Evolutionary conservation across 140 eudicot species (phyloP), one percentile per base, ranked within the genome.

Genomic region (Stevia rebaudiana): DNA sequence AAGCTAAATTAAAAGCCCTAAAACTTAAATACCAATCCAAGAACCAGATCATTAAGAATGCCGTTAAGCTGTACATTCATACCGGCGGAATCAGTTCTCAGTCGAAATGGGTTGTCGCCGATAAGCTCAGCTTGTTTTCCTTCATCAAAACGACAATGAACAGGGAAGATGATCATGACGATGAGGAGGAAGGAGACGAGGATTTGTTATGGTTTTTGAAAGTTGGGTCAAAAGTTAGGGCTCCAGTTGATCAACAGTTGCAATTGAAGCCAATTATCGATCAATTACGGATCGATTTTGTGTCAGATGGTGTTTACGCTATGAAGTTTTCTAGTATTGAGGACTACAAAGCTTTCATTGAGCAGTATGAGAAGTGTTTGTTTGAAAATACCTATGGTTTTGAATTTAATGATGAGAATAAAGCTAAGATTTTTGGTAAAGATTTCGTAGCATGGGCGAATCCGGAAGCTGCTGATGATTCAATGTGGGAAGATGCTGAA

Each of bases 241-340:
- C 87, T 69, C 79, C 89, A 15, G 75, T 82, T 17, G 92, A 91
- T 52, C n/a, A n/a, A n/a, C n/a, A n/a, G n/a, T 4, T 91, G 89
- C 98, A 91, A 61, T 68, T 91, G 91, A 91, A 91, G 56, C 82
- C 81, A 78, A 80, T 91, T 65, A 91, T 88, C 2, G 96, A 91
- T 16, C 98, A 91, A 69, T 62, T 83, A 18, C 79, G 98, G 61
- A 85, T 87, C 40, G 98, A 87, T 79, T 91, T 91, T n/a, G 95
- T 91, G 23, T 80, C 75, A 3, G 31, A 44, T 21, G 92, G 95
- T 0, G 98, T 91, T 3, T 91, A 96, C 96, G 96, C 98, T 25
- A 37, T 91, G 85, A 87, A 55, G 46, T 87, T 91, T 61, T 70
- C 81, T 9, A 47, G 43, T 4, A 84, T 82, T 61, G 90, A 87